These are phyloP conservation scores for Podaxis sp. DNA, from an alignment of 768 basidiomycete species.

Conservation along the genomic window DNA sequence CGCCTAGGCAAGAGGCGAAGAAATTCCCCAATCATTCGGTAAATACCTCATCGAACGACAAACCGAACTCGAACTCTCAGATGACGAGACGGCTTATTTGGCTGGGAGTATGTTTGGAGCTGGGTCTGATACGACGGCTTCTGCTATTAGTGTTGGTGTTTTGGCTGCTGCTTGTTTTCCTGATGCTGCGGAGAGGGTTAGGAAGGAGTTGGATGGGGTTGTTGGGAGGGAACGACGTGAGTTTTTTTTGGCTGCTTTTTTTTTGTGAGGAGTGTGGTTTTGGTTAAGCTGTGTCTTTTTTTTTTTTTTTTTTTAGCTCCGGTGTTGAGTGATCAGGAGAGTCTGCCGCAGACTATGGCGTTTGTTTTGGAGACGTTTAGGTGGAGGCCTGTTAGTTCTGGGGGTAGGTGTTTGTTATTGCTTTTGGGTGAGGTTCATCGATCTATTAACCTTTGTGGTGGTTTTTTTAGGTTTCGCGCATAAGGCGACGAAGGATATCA, in stretches of 20 bases:
- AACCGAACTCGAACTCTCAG: conserved; percentile 45
- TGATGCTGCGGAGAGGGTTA: conserved; percentile 44
- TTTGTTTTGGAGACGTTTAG: too few species aligned
- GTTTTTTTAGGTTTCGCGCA: too few species aligned
- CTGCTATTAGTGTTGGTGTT: conserved; percentile 43
- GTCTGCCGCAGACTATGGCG: too few species aligned
- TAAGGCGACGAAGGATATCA: too few species aligned
- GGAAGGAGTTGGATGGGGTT: conserved; percentile 50
- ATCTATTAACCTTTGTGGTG: too few species aligned
- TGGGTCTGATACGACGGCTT: conserved; percentile 62
- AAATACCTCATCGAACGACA: conserved; percentile 57
- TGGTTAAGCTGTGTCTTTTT: too few species aligned
- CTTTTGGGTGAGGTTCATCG: too few species aligned
- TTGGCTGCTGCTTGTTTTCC: conserved; percentile 20
- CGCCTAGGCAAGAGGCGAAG: conserved; percentile 23
- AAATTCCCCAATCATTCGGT: conserved; percentile 45
- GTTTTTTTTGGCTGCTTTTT: conserved; percentile 7
- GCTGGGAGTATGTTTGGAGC: conserved; percentile 65
- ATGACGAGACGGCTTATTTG: conserved; percentile 58
- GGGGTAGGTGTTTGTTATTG: too few species aligned
- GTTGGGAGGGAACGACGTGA: conserved; percentile 41
- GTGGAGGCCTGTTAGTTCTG: too few species aligned
- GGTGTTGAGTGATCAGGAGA: too few species aligned
- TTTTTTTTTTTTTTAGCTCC: too few species aligned
- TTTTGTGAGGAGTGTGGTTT: too few species aligned